Conservation (phyloP, 495 filamentous ascomycete genomes). For the Xylaria acuta region DNA sequence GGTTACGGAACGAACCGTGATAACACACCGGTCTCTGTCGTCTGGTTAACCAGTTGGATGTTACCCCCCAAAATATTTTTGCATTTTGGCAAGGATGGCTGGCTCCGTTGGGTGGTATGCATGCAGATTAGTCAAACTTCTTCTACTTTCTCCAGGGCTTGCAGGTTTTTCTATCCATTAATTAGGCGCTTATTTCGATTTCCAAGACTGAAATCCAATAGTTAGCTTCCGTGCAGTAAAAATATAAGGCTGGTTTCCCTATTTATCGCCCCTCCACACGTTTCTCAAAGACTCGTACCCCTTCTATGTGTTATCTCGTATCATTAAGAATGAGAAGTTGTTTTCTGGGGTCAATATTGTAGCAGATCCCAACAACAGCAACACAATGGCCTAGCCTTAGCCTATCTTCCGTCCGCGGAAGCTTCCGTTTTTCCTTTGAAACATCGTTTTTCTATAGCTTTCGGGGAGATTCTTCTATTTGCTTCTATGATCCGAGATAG, state of each 20-base stretch:
- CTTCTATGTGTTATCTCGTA: not conserved
- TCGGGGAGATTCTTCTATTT: not conserved
- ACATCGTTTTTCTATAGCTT: not conserved
- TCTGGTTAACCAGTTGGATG: slow-evolving; percentile 3
- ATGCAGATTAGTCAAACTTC: not conserved
- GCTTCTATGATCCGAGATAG: too few relatives aligned
- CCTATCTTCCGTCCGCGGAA: not conserved
- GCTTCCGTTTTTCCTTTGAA: not conserved
- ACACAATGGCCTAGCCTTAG: not conserved
- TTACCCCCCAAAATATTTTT: not conserved
- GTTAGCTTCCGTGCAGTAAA: not conserved
- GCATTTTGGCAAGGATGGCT: not conserved
- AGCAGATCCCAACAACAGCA: not conserved
- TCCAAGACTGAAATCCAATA: not conserved
- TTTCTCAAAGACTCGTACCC: not conserved
- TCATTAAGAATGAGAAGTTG: not conserved
- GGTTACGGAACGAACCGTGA: not conserved
- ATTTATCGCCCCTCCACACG: not conserved
- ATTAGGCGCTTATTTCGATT: not conserved
- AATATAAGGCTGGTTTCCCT: not conserved
- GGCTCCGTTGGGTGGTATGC: not conserved
- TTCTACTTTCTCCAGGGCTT: not conserved
- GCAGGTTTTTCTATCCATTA: not conserved
- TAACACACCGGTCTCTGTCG: not conserved
- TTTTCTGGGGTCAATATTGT: not conserved